These are phyloP conservation scores for Pythium diclinum DNA, from an alignment of 352 stramenopile genomes.

Conservation along the genomic window DNA sequence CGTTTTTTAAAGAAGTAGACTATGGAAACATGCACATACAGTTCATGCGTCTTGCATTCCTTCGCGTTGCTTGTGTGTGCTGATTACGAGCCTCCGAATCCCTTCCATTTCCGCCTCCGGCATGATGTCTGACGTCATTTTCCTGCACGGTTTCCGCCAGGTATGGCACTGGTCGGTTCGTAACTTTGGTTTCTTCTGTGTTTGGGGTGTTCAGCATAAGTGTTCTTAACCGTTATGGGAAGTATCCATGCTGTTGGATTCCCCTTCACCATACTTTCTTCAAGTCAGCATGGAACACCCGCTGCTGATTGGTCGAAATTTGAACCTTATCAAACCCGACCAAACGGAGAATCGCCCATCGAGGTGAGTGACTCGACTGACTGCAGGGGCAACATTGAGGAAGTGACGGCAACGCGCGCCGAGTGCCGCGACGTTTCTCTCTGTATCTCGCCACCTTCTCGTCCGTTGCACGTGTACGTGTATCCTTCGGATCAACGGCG, in stretches of 20 bases:
- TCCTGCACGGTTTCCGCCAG: neutral
- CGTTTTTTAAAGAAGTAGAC: conserved; percentile 22
- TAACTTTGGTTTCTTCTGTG: neutral
- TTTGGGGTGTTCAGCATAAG: neutral
- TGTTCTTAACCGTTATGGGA: neutral
- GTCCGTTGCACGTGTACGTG: neutral
- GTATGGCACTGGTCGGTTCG: neutral
- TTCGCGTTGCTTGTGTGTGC: neutral
- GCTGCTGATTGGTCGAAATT: neutral
- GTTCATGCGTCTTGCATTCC: neutral
- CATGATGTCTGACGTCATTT: neutral
- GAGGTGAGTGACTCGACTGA: conserved; percentile 1
- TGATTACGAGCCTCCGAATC: neutral
- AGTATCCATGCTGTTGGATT: neutral
- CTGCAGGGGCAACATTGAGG: conserved; percentile 1
- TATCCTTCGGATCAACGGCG: neutral
- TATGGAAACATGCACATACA: conserved; percentile 9
- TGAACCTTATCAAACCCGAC: neutral
- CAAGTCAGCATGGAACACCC: neutral
- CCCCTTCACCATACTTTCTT: conserved; percentile 3
- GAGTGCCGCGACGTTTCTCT: neutral
- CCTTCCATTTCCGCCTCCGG: neutral
- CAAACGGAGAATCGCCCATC: neutral
- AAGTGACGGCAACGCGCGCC: neutral
- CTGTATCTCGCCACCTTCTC: neutral